A percentile compares a stretch with the other conserved stretches of the same genome.
These are phyloP conservation scores for Rhodotorula sphaerocarpa DNA, from an alignment of 768 basidiomycete species.

Conservation along the genomic window DNA sequence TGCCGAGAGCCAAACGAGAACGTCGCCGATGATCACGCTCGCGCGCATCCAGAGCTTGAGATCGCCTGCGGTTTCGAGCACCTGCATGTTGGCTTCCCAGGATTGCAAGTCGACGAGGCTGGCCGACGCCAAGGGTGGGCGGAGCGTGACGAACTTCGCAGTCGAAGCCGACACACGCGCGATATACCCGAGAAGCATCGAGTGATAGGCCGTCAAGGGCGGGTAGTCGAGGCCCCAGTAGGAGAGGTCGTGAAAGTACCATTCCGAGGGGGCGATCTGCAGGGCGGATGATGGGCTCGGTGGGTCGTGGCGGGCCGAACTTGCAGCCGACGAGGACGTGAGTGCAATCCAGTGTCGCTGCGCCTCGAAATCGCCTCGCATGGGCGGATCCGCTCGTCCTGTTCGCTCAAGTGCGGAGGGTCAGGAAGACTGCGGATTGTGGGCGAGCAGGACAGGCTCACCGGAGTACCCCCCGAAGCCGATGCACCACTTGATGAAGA, in stretches of 20 bases:
- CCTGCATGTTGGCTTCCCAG: slow-evolving; percentile 58
- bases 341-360: slow-evolving; percentile 42
- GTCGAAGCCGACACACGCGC: slow-evolving; percentile 10
- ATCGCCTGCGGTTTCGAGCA: slow-evolving; percentile 40
- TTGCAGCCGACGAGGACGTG: slow-evolving; percentile 34
- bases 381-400: slow-evolving; percentile 37
- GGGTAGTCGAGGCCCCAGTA: slow-evolving; percentile 98
- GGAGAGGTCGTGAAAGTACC: slow-evolving; percentile 80
- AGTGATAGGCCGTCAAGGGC: slow-evolving; percentile 72
- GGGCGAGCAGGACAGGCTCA: slow-evolving; percentile 38
- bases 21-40: slow-evolving; percentile 63
- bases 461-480: slow-evolving; percentile 77
- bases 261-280: slow-evolving; percentile 52
- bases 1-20: slow-evolving; percentile 66
- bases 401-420: not conserved
- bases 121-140: not conserved
- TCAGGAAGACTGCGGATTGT: no score
- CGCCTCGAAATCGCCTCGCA: slow-evolving; percentile 42
- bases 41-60: slow-evolving; percentile 62
- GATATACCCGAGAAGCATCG: slow-evolving; percentile 33
- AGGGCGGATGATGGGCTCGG: not conserved
- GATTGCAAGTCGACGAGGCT: slow-evolving; percentile 62
- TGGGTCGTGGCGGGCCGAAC: slow-evolving; percentile 15
- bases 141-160: slow-evolving; percentile 15
- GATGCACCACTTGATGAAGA: slow-evolving; percentile 58